phyloP scores from a whole-genome alignment of 139 green algal genomes.

The Chlorella sp. region DNA sequence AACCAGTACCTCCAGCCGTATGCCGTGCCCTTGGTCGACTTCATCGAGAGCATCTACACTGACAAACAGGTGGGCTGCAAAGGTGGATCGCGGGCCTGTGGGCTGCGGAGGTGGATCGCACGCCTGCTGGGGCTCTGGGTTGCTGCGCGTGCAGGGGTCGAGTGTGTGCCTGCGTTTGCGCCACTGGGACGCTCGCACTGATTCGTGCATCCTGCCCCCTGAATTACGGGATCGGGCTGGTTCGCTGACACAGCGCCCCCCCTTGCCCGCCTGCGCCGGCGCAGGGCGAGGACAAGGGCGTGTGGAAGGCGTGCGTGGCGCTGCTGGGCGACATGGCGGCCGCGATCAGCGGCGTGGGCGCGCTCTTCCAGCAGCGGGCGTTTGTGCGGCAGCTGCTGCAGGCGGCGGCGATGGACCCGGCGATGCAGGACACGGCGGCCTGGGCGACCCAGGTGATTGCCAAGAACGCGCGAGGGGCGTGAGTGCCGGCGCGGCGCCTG shows the following conservation, averaged over 20 bases:
- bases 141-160: too few species aligned
- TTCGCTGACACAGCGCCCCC: too few species aligned
- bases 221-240: too few species aligned
- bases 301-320: constrained; percentile 60
- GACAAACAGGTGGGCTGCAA: too few species aligned
- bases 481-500: neutral
- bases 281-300: too few species aligned
- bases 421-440: constrained; percentile 21
- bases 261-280: too few species aligned
- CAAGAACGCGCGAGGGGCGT: constrained; percentile 16
- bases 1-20: constrained; percentile 32
- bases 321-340: constrained; percentile 76
- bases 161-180: too few species aligned
- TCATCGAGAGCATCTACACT: constrained; percentile 62
- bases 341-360: constrained; percentile 37
- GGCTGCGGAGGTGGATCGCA: too few species aligned
- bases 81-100: too few species aligned
- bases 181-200: too few species aligned
- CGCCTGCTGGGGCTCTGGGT: too few species aligned
- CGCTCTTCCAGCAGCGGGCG: constrained; percentile 48
- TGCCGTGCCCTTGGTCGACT: constrained; percentile 53
- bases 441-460: constrained; percentile 41
- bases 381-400: constrained; percentile 48
- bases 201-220: too few species aligned
- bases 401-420: constrained; percentile 19